Conservation (phyloP, 352 stramenopile species). For the Pythium phragmitis region DNA sequence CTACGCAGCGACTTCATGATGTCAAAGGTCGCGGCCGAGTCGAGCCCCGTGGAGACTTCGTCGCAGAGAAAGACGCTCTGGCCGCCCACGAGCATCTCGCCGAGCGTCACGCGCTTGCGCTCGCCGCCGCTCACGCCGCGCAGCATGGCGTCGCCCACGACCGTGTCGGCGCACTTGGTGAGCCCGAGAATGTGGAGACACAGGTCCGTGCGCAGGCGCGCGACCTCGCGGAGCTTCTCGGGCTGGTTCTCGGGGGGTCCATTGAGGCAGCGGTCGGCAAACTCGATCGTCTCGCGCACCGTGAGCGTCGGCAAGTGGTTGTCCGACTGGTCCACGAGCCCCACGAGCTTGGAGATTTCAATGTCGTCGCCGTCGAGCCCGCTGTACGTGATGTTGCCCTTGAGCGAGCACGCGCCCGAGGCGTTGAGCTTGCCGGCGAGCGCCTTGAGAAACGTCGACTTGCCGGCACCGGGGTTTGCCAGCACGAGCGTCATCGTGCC, state of each 20-base stretch:
- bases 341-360: constrained; percentile 57
- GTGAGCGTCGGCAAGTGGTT: constrained; percentile 88
- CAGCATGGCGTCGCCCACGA: constrained; percentile 54
- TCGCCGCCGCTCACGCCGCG: constrained; percentile 64
- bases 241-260: constrained; percentile 44
- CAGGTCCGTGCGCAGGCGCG: constrained; percentile 48
- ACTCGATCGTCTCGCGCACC: constrained; percentile 93
- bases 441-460: constrained; percentile 64
- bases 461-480: constrained; percentile 64
- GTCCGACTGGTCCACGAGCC: constrained; percentile 74
- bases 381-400: constrained; percentile 50
- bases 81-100: constrained; percentile 78
- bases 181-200: constrained; percentile 63
- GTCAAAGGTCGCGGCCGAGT: constrained; percentile 80
- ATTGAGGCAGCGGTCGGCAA: constrained; percentile 89
- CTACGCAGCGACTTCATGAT: constrained; percentile 69
- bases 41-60: constrained; percentile 91
- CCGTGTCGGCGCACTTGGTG: constrained; percentile 62
- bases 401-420: constrained; percentile 29
- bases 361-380: constrained; percentile 44
- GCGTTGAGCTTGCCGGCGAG: constrained; percentile 52
- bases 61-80: constrained; percentile 81
- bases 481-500: constrained; percentile 61
- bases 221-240: constrained; percentile 60
- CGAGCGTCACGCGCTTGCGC: constrained; percentile 65